Conservation (phyloP, 1,284 basidiomycete genomes). For the Puccinia horiana region DNA sequence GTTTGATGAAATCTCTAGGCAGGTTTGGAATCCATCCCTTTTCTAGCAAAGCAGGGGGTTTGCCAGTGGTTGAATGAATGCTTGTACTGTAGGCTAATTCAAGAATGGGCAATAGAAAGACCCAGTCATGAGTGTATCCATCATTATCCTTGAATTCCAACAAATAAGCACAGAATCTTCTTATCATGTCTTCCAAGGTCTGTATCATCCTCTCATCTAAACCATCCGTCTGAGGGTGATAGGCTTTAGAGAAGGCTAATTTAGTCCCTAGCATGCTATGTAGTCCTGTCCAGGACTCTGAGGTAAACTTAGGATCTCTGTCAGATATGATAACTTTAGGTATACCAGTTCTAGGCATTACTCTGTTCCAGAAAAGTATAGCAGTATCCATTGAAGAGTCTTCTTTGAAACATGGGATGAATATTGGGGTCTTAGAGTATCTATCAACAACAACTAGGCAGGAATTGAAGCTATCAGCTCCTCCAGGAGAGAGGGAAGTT, state of each 20-base stretch:
- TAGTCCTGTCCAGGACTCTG: conserved; percentile 2
- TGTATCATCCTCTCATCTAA: conserved; percentile 18
- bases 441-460: conserved; percentile 5
- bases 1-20: neutral
- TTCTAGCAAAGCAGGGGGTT: neutral
- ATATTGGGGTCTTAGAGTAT: conserved; percentile 11
- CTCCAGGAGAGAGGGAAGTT: conserved; percentile 7
- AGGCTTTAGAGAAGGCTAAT: conserved; percentile 9
- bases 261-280: conserved; percentile 7
- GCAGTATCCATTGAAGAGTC: conserved; percentile 15
- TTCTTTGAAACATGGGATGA: conserved; percentile 16
- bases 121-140: neutral
- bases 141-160: neutral
- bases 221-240: conserved; percentile 13
- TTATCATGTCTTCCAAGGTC: neutral
- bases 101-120: neutral
- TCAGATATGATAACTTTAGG: conserved; percentile 20
- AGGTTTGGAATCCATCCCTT: conserved; percentile 4
- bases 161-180: conserved; percentile 12
- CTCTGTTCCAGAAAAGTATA: conserved; percentile 31
- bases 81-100: neutral
- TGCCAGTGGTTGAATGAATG: neutral
- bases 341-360: conserved; percentile 1
- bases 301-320: conserved; percentile 41
- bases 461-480: neutral